Evolutionary conservation across 768 basidiomycete genomes (phyloP).

Genomic region (Gloeopeniophorella convolvens): DNA sequence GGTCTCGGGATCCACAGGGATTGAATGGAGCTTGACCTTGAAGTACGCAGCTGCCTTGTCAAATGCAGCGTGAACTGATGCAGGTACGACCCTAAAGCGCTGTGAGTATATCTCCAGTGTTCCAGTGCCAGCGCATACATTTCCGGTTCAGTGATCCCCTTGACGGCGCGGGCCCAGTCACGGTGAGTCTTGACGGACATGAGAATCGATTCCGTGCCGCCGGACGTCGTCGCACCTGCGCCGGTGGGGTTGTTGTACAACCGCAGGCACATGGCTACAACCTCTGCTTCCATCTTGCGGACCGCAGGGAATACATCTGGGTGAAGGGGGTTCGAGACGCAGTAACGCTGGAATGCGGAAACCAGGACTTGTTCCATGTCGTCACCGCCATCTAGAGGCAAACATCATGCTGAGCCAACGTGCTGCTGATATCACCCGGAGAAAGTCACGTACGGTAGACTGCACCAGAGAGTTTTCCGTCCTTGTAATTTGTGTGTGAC

Average conservation of each 20-base stretch:
- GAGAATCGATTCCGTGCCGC: constrained; percentile 93
- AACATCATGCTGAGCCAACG: too few species aligned
- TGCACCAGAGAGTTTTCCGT: constrained; percentile 77
- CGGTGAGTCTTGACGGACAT: constrained; percentile 94
- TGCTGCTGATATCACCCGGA: background rate
- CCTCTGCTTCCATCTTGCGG: constrained; percentile 96
- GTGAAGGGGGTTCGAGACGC: constrained; percentile 85
- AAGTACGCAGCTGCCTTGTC: constrained; percentile 89
- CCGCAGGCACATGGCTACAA: constrained; percentile 80
- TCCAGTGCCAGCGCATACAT: constrained; percentile 48
- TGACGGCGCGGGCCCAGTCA: constrained; percentile 82
- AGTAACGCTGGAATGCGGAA: constrained; percentile 74
- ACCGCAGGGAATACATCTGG: constrained; percentile 90
- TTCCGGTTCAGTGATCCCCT: constrained; percentile 88
- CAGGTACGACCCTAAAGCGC: constrained; percentile 62
- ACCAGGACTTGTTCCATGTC: constrained; percentile 75
- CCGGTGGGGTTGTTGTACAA: constrained; percentile 82
- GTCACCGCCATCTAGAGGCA: constrained; percentile 75
- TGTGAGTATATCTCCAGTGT: constrained; percentile 5
- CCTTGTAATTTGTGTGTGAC: constrained; percentile 46
- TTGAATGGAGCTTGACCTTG: constrained; percentile 79
- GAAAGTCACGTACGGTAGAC: constrained; percentile 63
- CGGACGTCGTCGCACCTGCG: constrained; percentile 89
- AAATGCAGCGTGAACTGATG: constrained; percentile 89
- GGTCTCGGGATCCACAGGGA: constrained; percentile 74